These are phyloP conservation scores for Cryphonectria radicalis DNA, from an alignment of 2,329 filamentous ascomycete species.

Conservation along the genomic window DNA sequence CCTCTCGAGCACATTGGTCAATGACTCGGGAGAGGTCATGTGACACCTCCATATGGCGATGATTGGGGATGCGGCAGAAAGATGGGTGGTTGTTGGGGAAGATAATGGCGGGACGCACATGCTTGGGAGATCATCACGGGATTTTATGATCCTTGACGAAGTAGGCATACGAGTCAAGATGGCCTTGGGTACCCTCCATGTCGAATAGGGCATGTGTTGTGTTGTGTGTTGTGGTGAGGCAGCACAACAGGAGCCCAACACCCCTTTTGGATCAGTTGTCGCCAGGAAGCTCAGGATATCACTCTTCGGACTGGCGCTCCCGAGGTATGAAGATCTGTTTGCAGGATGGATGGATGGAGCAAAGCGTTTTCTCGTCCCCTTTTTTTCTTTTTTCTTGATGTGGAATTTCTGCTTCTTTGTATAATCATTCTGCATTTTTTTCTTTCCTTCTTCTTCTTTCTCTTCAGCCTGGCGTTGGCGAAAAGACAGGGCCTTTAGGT, in stretches of 20 bases:
- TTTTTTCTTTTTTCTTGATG: neutral
- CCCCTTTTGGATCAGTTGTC: neutral
- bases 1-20: neutral
- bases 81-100: neutral
- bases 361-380: neutral
- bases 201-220: neutral
- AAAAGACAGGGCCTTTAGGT: slow-evolving; percentile 13
- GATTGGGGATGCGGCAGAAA: neutral
- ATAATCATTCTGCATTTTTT: slow-evolving; percentile 13
- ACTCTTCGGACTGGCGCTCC: neutral
- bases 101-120: neutral
- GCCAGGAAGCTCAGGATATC: neutral
- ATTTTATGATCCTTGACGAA: neutral
- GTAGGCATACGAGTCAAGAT: neutral
- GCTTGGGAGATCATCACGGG: neutral
- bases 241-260: neutral
- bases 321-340: neutral
- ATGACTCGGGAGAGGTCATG: neutral
- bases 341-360: neutral
- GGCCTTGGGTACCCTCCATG: neutral
- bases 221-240: too few species aligned
- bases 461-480: slow-evolving; percentile 26
- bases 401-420: neutral
- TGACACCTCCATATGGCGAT: neutral
- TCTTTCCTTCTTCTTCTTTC: slow-evolving; percentile 9